phyloP scores from a whole-genome alignment of 108 stramenopile species.

The Nitzschia sp. region DNA sequence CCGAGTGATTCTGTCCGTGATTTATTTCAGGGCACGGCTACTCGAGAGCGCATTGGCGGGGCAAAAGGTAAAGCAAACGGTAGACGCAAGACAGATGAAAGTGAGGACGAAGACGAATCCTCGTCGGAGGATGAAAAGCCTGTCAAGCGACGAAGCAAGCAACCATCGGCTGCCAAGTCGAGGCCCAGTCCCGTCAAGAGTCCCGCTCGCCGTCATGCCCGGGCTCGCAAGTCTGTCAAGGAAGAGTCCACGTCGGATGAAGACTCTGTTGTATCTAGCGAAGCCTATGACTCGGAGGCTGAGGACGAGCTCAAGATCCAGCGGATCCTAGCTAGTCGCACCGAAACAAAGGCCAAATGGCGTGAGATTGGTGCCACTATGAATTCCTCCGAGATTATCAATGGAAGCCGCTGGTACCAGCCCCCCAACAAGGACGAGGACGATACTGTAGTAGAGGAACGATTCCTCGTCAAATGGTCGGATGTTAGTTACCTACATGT shows the following conservation, averaged over 20 bases:
- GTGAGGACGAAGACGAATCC: background rate
- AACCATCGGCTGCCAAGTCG: background rate
- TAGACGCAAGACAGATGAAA: background rate
- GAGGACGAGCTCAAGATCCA: conserved; percentile 70
- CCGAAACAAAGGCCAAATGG: conserved; percentile 65
- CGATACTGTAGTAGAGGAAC: conserved; percentile 61
- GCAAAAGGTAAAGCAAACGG: background rate
- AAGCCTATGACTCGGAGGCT: conserved; percentile 62
- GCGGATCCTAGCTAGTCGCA: conserved; percentile 66
- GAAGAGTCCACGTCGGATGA: conserved; percentile 4
- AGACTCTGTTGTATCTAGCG: conserved; percentile 38
- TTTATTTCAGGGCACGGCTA: conserved; percentile 11
- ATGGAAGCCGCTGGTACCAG: conserved; percentile 81
- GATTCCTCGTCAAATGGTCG: conserved; percentile 87
- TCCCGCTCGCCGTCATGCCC: conserved; percentile 15
- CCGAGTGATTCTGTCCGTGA: conserved; percentile 29
- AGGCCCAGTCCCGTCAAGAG: conserved; percentile 11
- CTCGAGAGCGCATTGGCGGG: background rate
- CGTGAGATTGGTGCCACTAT: conserved; percentile 54
- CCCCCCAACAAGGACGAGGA: conserved; percentile 19
- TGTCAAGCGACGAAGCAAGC: background rate
- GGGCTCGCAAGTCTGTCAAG: conserved; percentile 7
- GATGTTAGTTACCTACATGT: conserved; percentile 76
- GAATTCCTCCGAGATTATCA: conserved; percentile 82
- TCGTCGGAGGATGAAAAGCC: background rate